Conservation (phyloP, 2,329 filamentous ascomycete species). For the Zymoseptoria pseudotritici region DNA sequence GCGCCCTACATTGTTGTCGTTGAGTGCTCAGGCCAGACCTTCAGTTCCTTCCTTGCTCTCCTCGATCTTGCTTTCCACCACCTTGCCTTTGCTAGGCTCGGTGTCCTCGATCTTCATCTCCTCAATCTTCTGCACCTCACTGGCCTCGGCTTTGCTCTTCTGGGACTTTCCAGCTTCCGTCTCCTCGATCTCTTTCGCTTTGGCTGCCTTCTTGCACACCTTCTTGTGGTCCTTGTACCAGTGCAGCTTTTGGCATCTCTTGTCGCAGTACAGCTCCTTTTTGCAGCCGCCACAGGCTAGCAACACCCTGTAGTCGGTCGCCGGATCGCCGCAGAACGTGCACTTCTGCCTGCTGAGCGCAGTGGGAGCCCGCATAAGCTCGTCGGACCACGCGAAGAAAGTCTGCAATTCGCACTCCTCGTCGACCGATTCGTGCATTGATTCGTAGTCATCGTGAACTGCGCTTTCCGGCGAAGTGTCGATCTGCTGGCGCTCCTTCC, state of each 20-base stretch:
- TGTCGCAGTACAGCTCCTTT: not conserved
- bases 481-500: no score
- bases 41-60: not conserved
- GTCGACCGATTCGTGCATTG: no score
- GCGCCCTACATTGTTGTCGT: not conserved
- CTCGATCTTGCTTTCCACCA: not conserved
- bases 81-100: no score
- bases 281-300: not conserved
- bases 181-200: not conserved
- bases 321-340: not conserved
- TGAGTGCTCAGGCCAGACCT: not conserved
- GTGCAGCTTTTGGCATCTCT: not conserved
- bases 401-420: no score
- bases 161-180: not conserved
- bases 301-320: not conserved
- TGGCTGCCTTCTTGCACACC: not conserved
- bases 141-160: not conserved
- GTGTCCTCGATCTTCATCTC: not conserved
- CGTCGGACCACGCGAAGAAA: not conserved
- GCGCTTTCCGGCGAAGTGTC: no score
- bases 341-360: not conserved
- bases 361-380: not conserved
- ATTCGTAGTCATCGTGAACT: no score
- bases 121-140: not conserved
- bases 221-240: not conserved